Percentiles rank a stretch among this genome's conserved stretches.
phyloP scores from a whole-genome alignment of 2,329 filamentous ascomycete species.

The Amylocarpus encephaloides region DNA sequence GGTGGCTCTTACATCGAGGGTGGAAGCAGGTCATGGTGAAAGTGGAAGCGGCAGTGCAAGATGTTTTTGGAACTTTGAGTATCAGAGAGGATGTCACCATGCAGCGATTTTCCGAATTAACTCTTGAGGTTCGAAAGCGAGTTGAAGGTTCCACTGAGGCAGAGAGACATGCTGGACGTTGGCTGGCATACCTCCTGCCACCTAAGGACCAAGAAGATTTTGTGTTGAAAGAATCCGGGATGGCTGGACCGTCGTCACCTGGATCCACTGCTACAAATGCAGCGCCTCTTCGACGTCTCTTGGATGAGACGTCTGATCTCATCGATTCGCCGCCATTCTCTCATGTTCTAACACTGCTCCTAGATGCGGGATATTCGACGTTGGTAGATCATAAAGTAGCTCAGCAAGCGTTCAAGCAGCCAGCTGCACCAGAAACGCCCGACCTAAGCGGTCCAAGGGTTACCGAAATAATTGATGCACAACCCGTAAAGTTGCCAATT shows the following conservation, averaged over 20 bases:
- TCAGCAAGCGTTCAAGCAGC: slow-evolving; percentile 67
- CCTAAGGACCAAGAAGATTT: slow-evolving; percentile 70
- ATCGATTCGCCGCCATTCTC: slow-evolving; percentile 90
- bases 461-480: slow-evolving; percentile 46
- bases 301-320: slow-evolving; percentile 93
- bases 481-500: slow-evolving; percentile 70
- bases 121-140: slow-evolving; percentile 74
- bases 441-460: slow-evolving; percentile 32
- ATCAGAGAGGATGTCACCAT: slow-evolving; percentile 83
- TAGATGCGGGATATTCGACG: slow-evolving; percentile 80
- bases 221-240: slow-evolving; percentile 80
- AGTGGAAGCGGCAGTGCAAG: slow-evolving; percentile 78
- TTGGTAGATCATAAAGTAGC: slow-evolving; percentile 79
- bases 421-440: slow-evolving; percentile 30
- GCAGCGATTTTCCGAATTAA: slow-evolving; percentile 71
- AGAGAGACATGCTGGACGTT: slow-evolving; percentile 52
- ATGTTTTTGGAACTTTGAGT: slow-evolving; percentile 83
- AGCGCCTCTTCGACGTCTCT: slow-evolving; percentile 66
- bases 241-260: slow-evolving; percentile 45
- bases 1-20: slow-evolving; percentile 92
- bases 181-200: slow-evolving; percentile 81
- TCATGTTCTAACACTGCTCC: slow-evolving; percentile 76
- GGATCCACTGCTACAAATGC: slow-evolving; percentile 34
- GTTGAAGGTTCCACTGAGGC: slow-evolving; percentile 70
- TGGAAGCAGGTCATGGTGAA: slow-evolving; percentile 77